Evolutionary conservation across 129 eudicot species (phyloP).

Genomic region (Flaveria linearis): DNA sequence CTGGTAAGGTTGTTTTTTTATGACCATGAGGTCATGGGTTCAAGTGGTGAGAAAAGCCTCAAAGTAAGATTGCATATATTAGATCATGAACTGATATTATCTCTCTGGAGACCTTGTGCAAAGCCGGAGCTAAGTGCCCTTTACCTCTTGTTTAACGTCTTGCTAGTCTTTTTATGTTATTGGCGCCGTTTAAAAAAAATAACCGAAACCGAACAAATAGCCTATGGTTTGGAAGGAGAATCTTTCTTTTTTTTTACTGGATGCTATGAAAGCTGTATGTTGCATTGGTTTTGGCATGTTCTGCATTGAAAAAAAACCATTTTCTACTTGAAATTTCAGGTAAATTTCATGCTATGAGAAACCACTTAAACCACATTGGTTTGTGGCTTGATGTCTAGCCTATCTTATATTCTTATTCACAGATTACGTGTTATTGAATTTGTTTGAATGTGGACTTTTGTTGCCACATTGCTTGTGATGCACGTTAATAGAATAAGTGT

Average conservation of each 20-base stretch:
- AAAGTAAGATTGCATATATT: too few species aligned
- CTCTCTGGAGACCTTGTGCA: too few species aligned
- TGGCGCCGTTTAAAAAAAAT: too few species aligned
- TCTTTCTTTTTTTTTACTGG: too few species aligned
- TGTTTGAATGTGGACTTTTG: constrained; percentile 11
- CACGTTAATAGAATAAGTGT: not conserved
- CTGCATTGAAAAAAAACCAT: not conserved
- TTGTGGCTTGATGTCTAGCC: not conserved
- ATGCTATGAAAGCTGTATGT: not conserved
- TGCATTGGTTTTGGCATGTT: constrained; percentile 11
- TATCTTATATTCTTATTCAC: not conserved
- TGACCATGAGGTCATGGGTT: too few species aligned
- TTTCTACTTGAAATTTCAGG: not conserved
- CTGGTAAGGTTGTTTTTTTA: too few species aligned
- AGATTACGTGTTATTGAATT: constrained; percentile 9
- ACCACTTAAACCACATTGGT: not conserved
- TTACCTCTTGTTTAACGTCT: too few species aligned
- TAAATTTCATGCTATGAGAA: not conserved
- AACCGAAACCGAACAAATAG: too few species aligned
- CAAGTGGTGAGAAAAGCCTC: too few species aligned
- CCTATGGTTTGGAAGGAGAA: not conserved
- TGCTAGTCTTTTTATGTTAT: too few species aligned
- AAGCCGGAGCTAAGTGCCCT: too few species aligned
- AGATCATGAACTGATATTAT: too few species aligned
- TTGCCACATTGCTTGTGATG: constrained; percentile 1